These are phyloP conservation scores for Colletotrichum truncatum DNA, from an alignment of 2,329 filamentous ascomycete species.

Conservation along the genomic window DNA sequence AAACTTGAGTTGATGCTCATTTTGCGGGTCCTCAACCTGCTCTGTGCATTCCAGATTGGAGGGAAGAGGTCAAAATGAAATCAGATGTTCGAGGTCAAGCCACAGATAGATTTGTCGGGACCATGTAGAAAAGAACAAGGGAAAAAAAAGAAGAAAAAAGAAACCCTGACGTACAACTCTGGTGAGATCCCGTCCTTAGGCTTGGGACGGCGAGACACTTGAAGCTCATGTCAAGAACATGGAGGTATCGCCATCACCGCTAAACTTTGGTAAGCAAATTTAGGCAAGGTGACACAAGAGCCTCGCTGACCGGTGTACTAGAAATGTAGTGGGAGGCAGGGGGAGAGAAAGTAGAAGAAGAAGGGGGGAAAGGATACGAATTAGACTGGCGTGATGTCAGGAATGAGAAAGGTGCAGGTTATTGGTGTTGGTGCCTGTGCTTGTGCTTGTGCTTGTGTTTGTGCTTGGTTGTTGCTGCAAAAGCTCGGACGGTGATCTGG, in stretches of 20 bases:
- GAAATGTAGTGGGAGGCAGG: not conserved
- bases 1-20: conserved; percentile 14
- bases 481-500: conserved; percentile 5
- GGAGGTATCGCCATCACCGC: too few relatives aligned
- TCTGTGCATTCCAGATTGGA: not conserved
- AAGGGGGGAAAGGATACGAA: not conserved
- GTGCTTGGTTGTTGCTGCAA: conserved; percentile 4
- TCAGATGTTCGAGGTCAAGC: not conserved
- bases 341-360: not conserved
- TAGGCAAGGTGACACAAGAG: conserved; percentile 5
- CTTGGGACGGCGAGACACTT: too few relatives aligned
- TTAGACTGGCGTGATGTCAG: conserved; percentile 6
- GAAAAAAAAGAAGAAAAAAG: too few relatives aligned
- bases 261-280: too few relatives aligned
- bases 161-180: too few relatives aligned
- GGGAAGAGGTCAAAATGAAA: not conserved
- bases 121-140: too few relatives aligned
- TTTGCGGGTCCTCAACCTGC: not conserved
- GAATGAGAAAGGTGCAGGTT: conserved; percentile 18
- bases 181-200: too few relatives aligned
- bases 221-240: too few relatives aligned
- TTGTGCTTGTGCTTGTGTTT: not conserved
- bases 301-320: not conserved
- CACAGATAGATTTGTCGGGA: too few relatives aligned
- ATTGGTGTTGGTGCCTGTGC: not conserved